Evolutionary conservation across 257 asterid species (phyloP).

Genomic region (Verbascum thapsus): DNA sequence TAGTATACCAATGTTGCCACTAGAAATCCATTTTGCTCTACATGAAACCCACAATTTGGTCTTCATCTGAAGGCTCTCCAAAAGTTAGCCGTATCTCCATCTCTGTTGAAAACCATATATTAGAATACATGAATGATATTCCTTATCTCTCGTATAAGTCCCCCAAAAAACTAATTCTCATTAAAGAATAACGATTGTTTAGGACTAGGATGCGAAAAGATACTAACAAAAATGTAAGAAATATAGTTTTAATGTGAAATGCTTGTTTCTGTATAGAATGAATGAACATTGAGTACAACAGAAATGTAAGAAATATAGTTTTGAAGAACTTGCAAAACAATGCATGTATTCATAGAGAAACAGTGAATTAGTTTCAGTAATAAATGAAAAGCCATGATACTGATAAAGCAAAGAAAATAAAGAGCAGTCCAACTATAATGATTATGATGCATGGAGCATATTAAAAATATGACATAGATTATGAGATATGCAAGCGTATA

Average conservation of each 20-base stretch:
- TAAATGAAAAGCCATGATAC: background rate
- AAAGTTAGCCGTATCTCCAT: too few species aligned
- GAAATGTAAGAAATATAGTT: background rate
- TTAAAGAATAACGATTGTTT: background rate
- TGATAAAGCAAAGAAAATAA: conserved; percentile 1
- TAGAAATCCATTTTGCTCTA: background rate
- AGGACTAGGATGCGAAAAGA: conserved; percentile 3
- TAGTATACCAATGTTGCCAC: too few species aligned
- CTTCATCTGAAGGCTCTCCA: background rate
- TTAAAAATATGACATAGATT: too few species aligned
- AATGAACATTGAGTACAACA: conserved; percentile 7
- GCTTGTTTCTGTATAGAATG: background rate
- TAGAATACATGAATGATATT: background rate
- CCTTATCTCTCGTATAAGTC: conserved; percentile 1
- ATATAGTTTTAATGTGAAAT: background rate
- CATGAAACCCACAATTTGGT: too few species aligned
- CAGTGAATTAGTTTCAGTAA: background rate
- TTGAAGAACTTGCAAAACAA: conserved; percentile 4
- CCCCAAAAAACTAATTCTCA: background rate
- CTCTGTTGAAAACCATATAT: conserved; percentile 11
- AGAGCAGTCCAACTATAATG: background rate
- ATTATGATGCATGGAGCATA: too few species aligned
- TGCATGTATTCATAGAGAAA: background rate
- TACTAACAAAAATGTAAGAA: background rate
- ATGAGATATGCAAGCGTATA: conserved; percentile 27